Base-by-base conservation (phyloP, 129 eudicot species). In the Mikania micrantha region DNA sequence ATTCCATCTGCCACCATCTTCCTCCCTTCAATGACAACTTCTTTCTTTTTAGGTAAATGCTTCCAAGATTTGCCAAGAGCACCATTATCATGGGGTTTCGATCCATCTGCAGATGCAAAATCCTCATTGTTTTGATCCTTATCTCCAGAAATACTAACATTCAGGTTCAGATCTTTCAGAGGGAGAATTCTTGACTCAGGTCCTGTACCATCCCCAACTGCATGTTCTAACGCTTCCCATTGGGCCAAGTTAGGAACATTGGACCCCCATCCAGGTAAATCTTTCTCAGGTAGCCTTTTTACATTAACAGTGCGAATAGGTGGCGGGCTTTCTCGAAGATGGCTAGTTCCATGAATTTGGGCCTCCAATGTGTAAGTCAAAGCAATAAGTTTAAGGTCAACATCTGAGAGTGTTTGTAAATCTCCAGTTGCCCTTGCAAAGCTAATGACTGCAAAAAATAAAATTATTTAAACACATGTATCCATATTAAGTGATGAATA, bases 381-480 rank as follows among this genome's bases (percentile, higher is more conserved):
- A 60, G 96, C 96, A 74, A 92, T 86, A 20, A 93, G 96, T 79
- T 93, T 93, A 65, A 93, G 81, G 78, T 93, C 99, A 52, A 93
- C 99, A 45, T 93, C 99, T 39, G 99, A 89, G 42, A 93, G 95
- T 4, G 99, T 93, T 74, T 93, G 99, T 78, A 93, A 60, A 77
- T 93, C 99, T 80, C 99, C 99, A 56, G 99, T 93, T 64, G 84
- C 96, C 82, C 78, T 89, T 17, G 99, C 99, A 53, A 93, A 93
- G 82, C 69, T 84, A 56, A 88, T 74, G 28, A 86, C 98, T 93
- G 83, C 69, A 61, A 41, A 52, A 61, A 45, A 20, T 49, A 66
- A 42, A 24, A 42, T 35, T 2, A 2, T 20, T 65, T 74, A 36
- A 52, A 34, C 5, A 5, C 24, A 29, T 29, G 24, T 29, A 28